Base-by-base conservation (phyloP, 2,329 filamentous ascomycete species). In the Fusarium longipes region DNA sequence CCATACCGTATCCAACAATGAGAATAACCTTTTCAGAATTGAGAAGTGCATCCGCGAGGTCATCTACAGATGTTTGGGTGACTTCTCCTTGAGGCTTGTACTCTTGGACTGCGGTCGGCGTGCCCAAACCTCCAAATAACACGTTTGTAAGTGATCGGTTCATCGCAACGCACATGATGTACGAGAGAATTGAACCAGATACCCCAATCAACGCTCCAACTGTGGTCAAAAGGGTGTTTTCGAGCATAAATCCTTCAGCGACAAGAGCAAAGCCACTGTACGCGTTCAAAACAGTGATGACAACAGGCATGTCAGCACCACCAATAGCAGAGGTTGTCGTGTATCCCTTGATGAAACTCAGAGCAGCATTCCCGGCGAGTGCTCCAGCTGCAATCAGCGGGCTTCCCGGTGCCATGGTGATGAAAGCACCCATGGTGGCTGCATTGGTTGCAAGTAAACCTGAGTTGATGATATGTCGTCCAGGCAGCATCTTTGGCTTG, bases 1-100 rank as follows among this genome's bases (percentile, higher is more conserved):
- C 93, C 93, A 97, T 97, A 51, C 93, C 93, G 72, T 97, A 97
- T 1, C 93, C 93, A 7, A 97, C 93, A 2, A 95, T 89, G 53
- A 97, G 93, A 71, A 97, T 96, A 56, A 97, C 92, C 44, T 86
- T 93, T 73, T 97, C 92, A 1, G 93, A 90, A 63, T 90, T 91
- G 17, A 88, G 81, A 4, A 97, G 83, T 0, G 88, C 85, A 27
- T 96, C 92, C 2, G 91, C 91, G 0, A 92, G 90, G 44, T 97
- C 93, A 18, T 96, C 93, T 2, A 95, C 84, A 5, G 85, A 91
- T 0, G 91, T 94, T 75, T 92, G 89, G 0, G 89, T 93, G 15
- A 96, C 88, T 56, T 90, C 84, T 5, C 93, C 93, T 74, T 96
- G 91, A 11, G 95, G 90, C 78, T 94, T 91, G 74, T 87, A 89